These are phyloP conservation scores for Sporothrix mexicana DNA, from an alignment of 2,329 filamentous ascomycete genomes.

Conservation along the genomic window DNA sequence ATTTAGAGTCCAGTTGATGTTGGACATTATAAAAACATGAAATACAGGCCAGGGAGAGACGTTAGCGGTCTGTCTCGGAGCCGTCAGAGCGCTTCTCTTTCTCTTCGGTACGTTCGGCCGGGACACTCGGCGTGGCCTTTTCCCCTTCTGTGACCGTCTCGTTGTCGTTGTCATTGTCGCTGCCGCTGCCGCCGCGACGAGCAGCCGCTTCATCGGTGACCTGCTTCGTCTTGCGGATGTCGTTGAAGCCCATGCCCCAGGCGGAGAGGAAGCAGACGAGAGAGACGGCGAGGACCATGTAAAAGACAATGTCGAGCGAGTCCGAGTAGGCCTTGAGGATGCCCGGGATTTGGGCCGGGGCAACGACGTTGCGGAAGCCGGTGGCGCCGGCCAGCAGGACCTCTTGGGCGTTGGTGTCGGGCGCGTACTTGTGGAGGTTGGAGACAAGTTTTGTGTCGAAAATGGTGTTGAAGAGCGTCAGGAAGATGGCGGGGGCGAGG, in stretches of 20 bases:
- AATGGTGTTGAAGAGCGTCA: conserved; percentile 58
- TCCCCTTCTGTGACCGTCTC: background rate
- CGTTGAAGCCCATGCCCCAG: conserved; percentile 55
- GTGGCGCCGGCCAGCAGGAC: conserved; percentile 37
- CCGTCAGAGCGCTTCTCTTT: conserved; percentile 12
- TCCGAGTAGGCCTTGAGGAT: conserved; percentile 49
- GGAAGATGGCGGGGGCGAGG: conserved; percentile 57
- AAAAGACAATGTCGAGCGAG: conserved; percentile 49
- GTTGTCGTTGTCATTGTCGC: conserved; percentile 10
- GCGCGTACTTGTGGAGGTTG: conserved; percentile 27
- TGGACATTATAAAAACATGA: background rate
- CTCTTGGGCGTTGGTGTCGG: conserved; percentile 24
- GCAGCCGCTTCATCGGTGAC: conserved; percentile 37
- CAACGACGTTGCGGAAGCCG: conserved; percentile 46
- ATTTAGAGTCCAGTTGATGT: background rate
- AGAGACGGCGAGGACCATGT: conserved; percentile 46
- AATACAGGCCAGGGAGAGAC: too few relatives aligned
- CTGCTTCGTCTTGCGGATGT: conserved; percentile 47
- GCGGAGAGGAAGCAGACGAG: conserved; percentile 47
- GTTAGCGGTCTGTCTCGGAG: conserved; percentile 13
- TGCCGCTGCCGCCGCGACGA: conserved; percentile 5
- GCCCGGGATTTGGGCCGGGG: conserved; percentile 41
- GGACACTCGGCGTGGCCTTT: background rate
- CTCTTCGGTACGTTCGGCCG: background rate
- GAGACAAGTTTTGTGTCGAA: conserved; percentile 52